phyloP scores from a whole-genome alignment of 1,284 basidiomycete genomes.

The Sanghuangporus weigelae region DNA sequence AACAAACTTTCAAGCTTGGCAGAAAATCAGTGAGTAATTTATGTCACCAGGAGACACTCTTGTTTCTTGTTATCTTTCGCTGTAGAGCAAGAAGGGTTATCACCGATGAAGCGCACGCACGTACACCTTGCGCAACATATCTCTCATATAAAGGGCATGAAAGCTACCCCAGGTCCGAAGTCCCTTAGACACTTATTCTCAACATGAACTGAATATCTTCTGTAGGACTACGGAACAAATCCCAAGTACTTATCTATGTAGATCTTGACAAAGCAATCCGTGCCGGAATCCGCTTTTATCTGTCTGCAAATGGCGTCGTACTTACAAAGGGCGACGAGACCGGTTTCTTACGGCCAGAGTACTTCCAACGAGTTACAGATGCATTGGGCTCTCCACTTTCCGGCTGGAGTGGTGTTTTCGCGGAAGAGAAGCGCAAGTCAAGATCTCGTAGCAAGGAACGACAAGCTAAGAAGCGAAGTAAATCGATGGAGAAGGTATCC shows the following conservation, averaged over 20 bases:
- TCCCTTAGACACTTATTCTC: neutral
- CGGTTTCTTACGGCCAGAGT: constrained; percentile 51
- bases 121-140: constrained; percentile 83
- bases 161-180: constrained; percentile 67
- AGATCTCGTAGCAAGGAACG: neutral
- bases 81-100: constrained; percentile 64
- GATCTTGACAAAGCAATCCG: constrained; percentile 67
- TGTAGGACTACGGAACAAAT: constrained; percentile 71
- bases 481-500: neutral
- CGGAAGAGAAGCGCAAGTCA: neutral
- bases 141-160: constrained; percentile 35
- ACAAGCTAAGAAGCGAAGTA: neutral
- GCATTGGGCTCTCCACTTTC: constrained; percentile 28
- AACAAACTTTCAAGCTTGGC: constrained; percentile 65
- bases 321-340: constrained; percentile 66
- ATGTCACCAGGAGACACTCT: neutral
- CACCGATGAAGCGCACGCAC: constrained; percentile 83
- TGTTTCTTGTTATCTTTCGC: constrained; percentile 2
- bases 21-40: constrained; percentile 52
- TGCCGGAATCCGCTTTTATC: constrained; percentile 64
- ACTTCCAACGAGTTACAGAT: constrained; percentile 59
- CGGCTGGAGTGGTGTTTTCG: constrained; percentile 29
- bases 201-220: neutral
- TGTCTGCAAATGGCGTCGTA: constrained; percentile 82
- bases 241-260: constrained; percentile 72